Percentiles rank a stretch among this genome's conserved stretches.
Conservation (phyloP, 2,329 filamentous ascomycete genomes). For the Fusarium humuli region DNA sequence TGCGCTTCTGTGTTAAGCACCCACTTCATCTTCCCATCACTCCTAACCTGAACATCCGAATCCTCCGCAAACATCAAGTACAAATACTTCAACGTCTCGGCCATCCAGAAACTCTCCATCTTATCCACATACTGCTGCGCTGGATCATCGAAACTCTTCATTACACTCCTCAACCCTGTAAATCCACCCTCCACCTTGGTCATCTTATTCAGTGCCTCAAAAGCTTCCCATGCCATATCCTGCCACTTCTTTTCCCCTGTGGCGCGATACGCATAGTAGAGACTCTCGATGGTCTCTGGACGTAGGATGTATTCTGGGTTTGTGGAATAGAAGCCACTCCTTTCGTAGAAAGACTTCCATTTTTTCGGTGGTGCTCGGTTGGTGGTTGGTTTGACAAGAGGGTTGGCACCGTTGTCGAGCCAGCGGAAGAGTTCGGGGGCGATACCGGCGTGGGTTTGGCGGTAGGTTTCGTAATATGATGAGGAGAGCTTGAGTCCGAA, state of each 20-base stretch:
- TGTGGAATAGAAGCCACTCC: conserved; percentile 25
- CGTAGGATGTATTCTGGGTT: conserved; percentile 36
- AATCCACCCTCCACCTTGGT: conserved; percentile 22
- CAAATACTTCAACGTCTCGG: conserved; percentile 39
- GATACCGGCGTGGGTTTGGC: conserved; percentile 26
- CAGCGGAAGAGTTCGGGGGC: conserved; percentile 38
- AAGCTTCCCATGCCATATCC: conserved; percentile 36
- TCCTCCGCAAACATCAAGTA: conserved; percentile 39
- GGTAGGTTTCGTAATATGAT: conserved; percentile 30
- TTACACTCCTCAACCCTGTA: conserved; percentile 14
- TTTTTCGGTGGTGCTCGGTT: conserved; percentile 13
- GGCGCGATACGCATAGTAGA: conserved; percentile 37
- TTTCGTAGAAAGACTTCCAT: conserved; percentile 28
- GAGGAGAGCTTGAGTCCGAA: neutral
- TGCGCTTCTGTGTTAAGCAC: conserved; percentile 39
- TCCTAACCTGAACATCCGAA: conserved; percentile 26
- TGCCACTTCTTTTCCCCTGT: conserved; percentile 32
- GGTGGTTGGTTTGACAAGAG: conserved; percentile 5
- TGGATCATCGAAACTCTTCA: conserved; percentile 7
- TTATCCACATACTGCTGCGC: conserved; percentile 22
- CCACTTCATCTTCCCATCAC: conserved; percentile 35
- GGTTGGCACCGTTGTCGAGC: conserved; percentile 30
- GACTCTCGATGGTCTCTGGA: conserved; percentile 32
- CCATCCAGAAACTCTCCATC: conserved; percentile 43
- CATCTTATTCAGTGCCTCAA: conserved; percentile 13